Evolutionary conservation across 2,329 filamentous ascomycete species (phyloP).

Genomic region (Aspergillus sp.): DNA sequence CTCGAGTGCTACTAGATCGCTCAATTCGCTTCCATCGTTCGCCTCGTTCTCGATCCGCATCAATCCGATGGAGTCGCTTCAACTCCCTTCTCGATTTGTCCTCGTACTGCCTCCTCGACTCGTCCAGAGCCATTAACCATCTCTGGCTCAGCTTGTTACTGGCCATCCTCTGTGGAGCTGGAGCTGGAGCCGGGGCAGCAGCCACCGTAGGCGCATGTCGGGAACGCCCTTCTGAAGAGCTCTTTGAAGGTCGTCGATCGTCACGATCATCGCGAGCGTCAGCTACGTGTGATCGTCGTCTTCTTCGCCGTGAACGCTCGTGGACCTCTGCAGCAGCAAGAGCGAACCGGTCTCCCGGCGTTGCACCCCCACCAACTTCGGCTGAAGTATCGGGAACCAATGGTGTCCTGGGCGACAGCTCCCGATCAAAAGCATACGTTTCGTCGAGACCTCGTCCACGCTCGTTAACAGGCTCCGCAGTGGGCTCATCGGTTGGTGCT

Average conservation of each 20-base stretch:
- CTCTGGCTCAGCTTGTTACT: conserved; percentile 32
- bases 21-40: conserved; percentile 14
- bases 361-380: background rate
- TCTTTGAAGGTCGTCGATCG: conserved; percentile 38
- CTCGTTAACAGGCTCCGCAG: background rate
- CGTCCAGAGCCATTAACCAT: conserved; percentile 36
- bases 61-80: conserved; percentile 21
- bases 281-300: conserved; percentile 25
- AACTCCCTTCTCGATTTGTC: conserved; percentile 29
- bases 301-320: conserved; percentile 28
- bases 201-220: conserved; percentile 7
- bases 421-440: conserved; percentile 11
- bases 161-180: conserved; percentile 34
- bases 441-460: conserved; percentile 13
- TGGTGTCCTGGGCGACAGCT: conserved; percentile 17
- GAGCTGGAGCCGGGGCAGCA: background rate
- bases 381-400: conserved; percentile 4
- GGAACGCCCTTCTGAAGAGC: conserved; percentile 35
- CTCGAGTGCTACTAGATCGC: conserved; percentile 7
- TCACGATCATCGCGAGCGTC: conserved; percentile 28
- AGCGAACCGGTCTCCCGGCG: background rate
- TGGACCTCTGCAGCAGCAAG: conserved; percentile 8
- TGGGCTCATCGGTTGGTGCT: conserved; percentile 12
- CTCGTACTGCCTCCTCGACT: conserved; percentile 37
- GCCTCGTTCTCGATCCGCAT: conserved; percentile 21